Base-by-base conservation (phyloP, 208 protist genomes). In the Acanthamoeba castellanii region DNA sequence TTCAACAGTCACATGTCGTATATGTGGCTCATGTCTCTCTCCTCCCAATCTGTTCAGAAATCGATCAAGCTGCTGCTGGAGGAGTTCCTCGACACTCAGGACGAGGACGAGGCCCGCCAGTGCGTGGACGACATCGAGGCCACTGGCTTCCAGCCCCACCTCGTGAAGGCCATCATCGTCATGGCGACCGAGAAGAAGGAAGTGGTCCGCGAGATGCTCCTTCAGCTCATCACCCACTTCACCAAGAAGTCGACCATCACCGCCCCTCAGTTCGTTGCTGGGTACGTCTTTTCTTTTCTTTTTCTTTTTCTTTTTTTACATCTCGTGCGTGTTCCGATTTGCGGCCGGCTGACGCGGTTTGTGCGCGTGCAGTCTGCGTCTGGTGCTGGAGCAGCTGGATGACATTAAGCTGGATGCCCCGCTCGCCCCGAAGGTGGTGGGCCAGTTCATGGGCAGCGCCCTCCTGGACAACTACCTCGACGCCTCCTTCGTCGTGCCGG, bases 361-460 rank as follows among this genome's bases (percentile, higher is more conserved):
- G 5, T 5, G 4, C 5, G 4, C 66, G 16, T n/a, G 22, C 55
- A 92, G 85, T 18, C 11, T 74, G 16, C 57, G 85, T 8, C 16
- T 76, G 64, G 85, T 92, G 59, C 47, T 92, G 64, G 85, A 42
- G 59, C 34, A 76, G 85, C 59, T 92, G 59, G 57, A 64, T 16
- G 85, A 92, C 85, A 92, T 92, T 25, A 66, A 27, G 85, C 34
- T 92, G 32, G 85, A 92, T 50, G 64, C 64, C 55, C 85, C 85
- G 25, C 25, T 92, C 16, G 85, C 85, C 8, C 85, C 85, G 30
- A 92, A 92, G 85, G 37, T n/a, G n/a, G n/a, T n/a, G n/a, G n/a
- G n/a, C n/a, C n/a, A n/a, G n/a, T n/a, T n/a, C n/a, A n/a, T n/a
- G n/a, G 85, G 37, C 64, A 76, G 37, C 18, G 85, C 85, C 3